Evolutionary conservation across 768 basidiomycete species (phyloP), one percentile per base, ranked within the genome.

Genomic region (Mycena galopus): DNA sequence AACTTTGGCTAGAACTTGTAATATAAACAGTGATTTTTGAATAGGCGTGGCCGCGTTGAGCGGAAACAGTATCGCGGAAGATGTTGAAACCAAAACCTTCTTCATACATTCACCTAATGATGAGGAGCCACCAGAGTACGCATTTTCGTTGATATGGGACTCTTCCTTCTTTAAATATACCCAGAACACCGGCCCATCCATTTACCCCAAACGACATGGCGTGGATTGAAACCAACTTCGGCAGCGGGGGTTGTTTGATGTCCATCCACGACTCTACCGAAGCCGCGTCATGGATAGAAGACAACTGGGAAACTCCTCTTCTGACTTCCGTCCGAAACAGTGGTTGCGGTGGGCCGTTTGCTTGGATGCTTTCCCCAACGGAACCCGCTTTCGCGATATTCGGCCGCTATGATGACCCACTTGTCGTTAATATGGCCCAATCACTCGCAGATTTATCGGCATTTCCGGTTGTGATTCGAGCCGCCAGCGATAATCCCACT

Each of bases 391-490:
- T 66, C 3, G 56, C 55, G 4, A 27, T 66, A 6, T 66, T 66
- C 21, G 55, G 65, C 14, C 23, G 7, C 16, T 23, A 23, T n/a
- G 12, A 50, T 50, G 55, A 66, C 29, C 19, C 55, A 27, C 21
- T 35, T 5, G 37, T 65, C 1, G 17, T 21, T 7, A 33, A 21
- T 27, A 19, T 39, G 27, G 65, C 53, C 11, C 29, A 56, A 32
- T 17, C 55, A 17, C 65, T 65, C 2, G 64, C 64, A 53, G 35
- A 39, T n/a, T 37, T 21, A 11, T 65, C 64, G 11, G 64, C 33
- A 17, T 65, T 65, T 23, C 64, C 51, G 3, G 64, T 65, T 35
- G 53, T 65, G 23, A 39, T 65, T 32, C 51, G 37, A 21, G 30
- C 64, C 9, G 4, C 23, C 4, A 25, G 30, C 10, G 53, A 65